Base-by-base conservation (phyloP, 2,329 filamentous ascomycete genomes). In the Botrytis galanthina region DNA sequence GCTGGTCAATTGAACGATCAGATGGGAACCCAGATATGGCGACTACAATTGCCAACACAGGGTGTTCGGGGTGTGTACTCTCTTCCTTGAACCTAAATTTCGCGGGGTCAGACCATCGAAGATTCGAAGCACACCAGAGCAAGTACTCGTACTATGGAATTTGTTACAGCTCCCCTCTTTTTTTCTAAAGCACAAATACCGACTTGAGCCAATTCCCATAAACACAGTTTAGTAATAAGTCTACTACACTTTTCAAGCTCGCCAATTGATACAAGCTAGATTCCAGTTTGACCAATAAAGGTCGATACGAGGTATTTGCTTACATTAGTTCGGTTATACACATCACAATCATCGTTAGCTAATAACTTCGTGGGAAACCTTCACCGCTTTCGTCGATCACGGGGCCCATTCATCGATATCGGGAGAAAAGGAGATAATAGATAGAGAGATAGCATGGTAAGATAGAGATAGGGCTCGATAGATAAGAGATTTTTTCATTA, bases 381-480 rank as follows among this genome's bases (percentile, higher is more conserved):
- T 68, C 46, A 68, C 64, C 64, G 64, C 64, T 68, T 62, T 68
- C 32, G 64, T 68, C 46, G 64, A 68, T 68, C 66, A 39, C 18
- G 48, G 26, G 35, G 37, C 48, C 35, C 48, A 29, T 51, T 26
- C 32, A 37, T 54, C n/a, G 35, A 22, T 67, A 54, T 9, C 16
- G 26, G 22, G 46, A 42, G 35, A 26, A 68, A 67, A 37, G 46
- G 63, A 51, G 63, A 66, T 64, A n/a, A 54, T 16, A 54, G 39
- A 54, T 29, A 57, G n/a, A 57, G n/a, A 68, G 46, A 32, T 51
- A 39, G 44, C 44, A 67, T 54, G 64, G 39, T 69, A 42, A 54
- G 64, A 57, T 54, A 68, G 35, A 32, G 48, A 68, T 69, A 54
- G 48, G 48, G 26, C 48, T 54, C 48, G 48, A 51, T 14, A 32